These are phyloP conservation scores for Flaveria ramosissima DNA, from an alignment of 129 eudicot species.

Conservation along the genomic window DNA sequence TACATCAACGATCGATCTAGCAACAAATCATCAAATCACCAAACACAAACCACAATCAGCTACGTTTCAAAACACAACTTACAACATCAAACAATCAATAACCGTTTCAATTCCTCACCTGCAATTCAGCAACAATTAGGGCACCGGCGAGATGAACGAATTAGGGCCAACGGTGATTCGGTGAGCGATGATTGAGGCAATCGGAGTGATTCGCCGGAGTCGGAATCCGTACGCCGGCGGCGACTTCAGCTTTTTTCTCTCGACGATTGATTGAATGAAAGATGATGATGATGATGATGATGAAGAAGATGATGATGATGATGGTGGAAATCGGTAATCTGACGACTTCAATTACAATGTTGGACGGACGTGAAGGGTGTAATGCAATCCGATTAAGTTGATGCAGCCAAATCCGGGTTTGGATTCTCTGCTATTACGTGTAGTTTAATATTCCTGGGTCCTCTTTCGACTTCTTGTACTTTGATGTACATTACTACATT, in stretches of 20 bases:
- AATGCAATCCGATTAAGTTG: slow-evolving; percentile 50
- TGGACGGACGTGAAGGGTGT: slow-evolving; percentile 52
- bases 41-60: slow-evolving; percentile 12
- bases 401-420: slow-evolving; percentile 57
- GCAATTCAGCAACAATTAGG: slow-evolving; percentile 3
- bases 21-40: background rate
- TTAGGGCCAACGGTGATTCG: slow-evolving; percentile 15
- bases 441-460: slow-evolving; percentile 39
- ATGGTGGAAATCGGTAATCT: slow-evolving; percentile 28
- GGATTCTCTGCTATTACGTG: slow-evolving; percentile 44
- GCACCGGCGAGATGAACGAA: background rate
- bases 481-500: background rate
- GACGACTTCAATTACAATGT: slow-evolving; percentile 26
- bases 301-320: background rate
- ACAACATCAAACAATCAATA: background rate
- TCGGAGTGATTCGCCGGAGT: slow-evolving; percentile 18
- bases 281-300: slow-evolving; percentile 9
- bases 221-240: slow-evolving; percentile 33
- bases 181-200: slow-evolving; percentile 10
- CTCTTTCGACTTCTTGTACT: slow-evolving; percentile 22
- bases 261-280: slow-evolving; percentile 37
- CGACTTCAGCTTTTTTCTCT: slow-evolving; percentile 22
- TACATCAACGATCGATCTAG: slow-evolving; percentile 35
- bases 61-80: background rate
- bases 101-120: slow-evolving; percentile 16